Evolutionary conservation across 495 filamentous ascomycete species (phyloP), one percentile per base, ranked within the genome.

Genomic region (Lophiotrema nucula): DNA sequence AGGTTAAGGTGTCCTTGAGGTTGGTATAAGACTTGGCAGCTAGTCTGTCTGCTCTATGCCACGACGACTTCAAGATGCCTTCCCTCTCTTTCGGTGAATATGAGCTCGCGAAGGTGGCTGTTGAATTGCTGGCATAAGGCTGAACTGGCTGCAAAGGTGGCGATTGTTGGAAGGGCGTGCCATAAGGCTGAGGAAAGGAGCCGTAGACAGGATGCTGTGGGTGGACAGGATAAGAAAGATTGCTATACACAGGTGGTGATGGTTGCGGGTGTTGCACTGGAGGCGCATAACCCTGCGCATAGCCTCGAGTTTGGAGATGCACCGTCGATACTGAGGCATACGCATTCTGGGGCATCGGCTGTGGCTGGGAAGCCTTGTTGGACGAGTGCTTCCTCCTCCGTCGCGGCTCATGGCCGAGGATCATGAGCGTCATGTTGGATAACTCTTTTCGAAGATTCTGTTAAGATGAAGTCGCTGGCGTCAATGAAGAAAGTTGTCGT

Each of bases 61-160:
- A 58, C 16, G 53, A 54, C 16, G 60, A 38, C 35, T 53, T 64
- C 42, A 53, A 45, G 18, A 22, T 44, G 12, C 37, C 44, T n/a
- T 52, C 59, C 18, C 56, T 56, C 47, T 44, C 46, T 19, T 43
- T 27, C 10, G 19, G 53, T 5, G 47, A 42, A 23, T 22, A 45
- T 4, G 53, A 27, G 2, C 47, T 38, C 13, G 60, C 48, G 41
- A 59, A n/a, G 28, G 16, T 55, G 27, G 28, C 38, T 13, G 45
- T 51, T 5, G 61, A 55, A 16, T 51, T 51, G 10, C 18, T 21
- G 1, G 35, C 10, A 22, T 59, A 56, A 6, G 55, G 55, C 18
- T 22, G 19, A 18, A 23, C n/a, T 15, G 37, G 24, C 23, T 45
- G 41, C 16, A 46, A 41, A 3, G 56, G 26, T 26, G 56, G 25